Base-by-base conservation (phyloP, 1,139 yeast species). In the Lodderomyces parapsilosis region DNA sequence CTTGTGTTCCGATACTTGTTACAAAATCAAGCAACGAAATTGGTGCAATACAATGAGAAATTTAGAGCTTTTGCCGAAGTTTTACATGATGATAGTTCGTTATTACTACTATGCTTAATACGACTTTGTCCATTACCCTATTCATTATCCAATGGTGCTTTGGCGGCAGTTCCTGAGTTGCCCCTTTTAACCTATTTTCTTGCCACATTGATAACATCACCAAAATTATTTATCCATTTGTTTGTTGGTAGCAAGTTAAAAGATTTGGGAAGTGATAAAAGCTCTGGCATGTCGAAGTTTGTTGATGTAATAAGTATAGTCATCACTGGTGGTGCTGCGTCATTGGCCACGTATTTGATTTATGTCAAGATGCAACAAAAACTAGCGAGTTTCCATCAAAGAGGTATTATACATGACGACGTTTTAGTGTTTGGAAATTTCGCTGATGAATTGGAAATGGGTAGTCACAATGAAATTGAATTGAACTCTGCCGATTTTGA, bases 51-150 rank as follows among this genome's bases (percentile, higher is more conserved):
- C 11, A 86, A 86, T 58, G 79, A 79, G 43, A 80, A 79, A 49
- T 81, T 93, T 52, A 77, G 83, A 50, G 91, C 96, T 1, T 78
- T 93, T 52, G 76, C 90, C 1, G 81, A 83, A 45, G 86, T 90
- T 6, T 64, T 93, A 49, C 68, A 66, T 43, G 87, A 83, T 51
- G 86, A 83, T 49, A 63, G 65, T 35, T 83, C 88, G 46, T 75
- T 90, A 47, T 60, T 81, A 48, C 63, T 93, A 35, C 65, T 93
- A 43, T 76, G 84, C 43, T 71, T 91, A 59, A 76, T 93, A 36
- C 71, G 97, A 44, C 64, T 91, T 46, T 89, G 97, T 54, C 99
- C 99, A 0, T 76, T 91, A 54, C 98, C 99, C 0, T 93, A 91
- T 59, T 88, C 96, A 3, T 68, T 91, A 36, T 85, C 95, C 0